phyloP scores from a whole-genome alignment of 805 yeast genomes.

The Ascoidea asiatica region DNA sequence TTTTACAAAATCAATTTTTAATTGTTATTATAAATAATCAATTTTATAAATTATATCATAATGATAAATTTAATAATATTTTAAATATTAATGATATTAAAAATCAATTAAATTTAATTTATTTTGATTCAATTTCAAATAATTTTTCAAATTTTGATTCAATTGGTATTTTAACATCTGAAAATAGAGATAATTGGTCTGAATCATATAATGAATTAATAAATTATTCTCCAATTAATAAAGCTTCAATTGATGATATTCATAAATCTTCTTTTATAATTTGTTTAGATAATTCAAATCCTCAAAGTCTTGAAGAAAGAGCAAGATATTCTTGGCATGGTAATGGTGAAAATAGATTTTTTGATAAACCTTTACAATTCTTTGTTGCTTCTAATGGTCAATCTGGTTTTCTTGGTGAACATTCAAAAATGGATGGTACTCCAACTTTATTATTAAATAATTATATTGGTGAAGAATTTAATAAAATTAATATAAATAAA shows the following conservation, averaged over 20 bases:
- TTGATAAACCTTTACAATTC: constrained; percentile 84
- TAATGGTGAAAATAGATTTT: constrained; percentile 81
- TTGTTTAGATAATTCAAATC: constrained; percentile 61
- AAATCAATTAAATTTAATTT: constrained; percentile 44
- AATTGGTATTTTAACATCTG: constrained; percentile 68
- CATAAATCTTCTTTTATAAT: constrained; percentile 70
- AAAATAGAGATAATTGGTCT: constrained; percentile 78
- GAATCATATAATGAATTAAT: constrained; percentile 41
- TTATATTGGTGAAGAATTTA: constrained; percentile 45
- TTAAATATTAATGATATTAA: constrained; percentile 35
- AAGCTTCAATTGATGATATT: constrained; percentile 48
- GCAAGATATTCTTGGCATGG: constrained; percentile 90
- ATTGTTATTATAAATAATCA: constrained; percentile 64
- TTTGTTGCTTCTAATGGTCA: constrained; percentile 70
- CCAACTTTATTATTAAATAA: constrained; percentile 86
- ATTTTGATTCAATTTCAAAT: constrained; percentile 10
- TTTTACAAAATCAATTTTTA: constrained; percentile 44
- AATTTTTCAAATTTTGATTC: constrained; percentile 21
- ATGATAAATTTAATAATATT: constrained; percentile 24
- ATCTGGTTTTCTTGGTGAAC: constrained; percentile 93
- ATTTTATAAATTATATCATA: constrained; percentile 66
- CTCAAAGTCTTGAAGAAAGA: constrained; percentile 71
- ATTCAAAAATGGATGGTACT: constrained; percentile 96
- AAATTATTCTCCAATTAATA: constrained; percentile 45
- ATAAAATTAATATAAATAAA: constrained; percentile 26